Base-by-base conservation (phyloP, 2,329 filamentous ascomycete species). In the Cladosporium oxysporum region DNA sequence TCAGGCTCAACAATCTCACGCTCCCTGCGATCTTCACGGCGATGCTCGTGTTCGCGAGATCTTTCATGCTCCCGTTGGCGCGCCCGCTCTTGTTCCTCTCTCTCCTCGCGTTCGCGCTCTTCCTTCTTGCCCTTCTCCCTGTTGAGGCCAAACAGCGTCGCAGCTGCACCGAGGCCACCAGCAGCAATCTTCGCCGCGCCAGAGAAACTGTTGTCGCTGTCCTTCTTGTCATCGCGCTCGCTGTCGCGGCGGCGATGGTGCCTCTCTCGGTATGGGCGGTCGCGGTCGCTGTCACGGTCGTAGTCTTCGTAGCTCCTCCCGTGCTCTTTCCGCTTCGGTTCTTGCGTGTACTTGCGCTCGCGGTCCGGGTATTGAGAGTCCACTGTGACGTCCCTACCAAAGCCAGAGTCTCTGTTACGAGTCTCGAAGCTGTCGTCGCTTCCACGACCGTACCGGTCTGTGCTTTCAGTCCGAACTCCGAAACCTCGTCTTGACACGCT, bases 401-500 rank as follows among this genome's bases (percentile, higher is more conserved):
- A 73, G n/a, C 68, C 73, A 33, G 73, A 71, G 58, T 75, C 74
- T 59, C 77, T 74, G 35, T 76, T 76, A 16, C 64, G 64, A 11
- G 58, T 47, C 62, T 81, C 77, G 35, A 80, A 73, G n/a, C 74
- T 75, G 49, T 80, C 78, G 63, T 82, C 80, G 59, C 76, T 77
- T n/a, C 71, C 72, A 33, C 74, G 68, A 37, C 67, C 71, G 65
- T 73, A 72, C 14, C 71, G 72, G 60, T 74, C 73, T 76, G 3
- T 72, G 74, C 26, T 81, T 77, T 65, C 75, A 80, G 28, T 74
- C 77, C 11, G 72, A 76, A 26, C 82, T 78, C 82, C 82, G 66
- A 84, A 84, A 7, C 82, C 82, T 64, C 82, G 77, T 5, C 77
- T 72, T 31, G 79, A 77, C 3, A 84, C 78, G 37, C 82, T 79